Evolutionary conservation across 306 rosid genomes (phyloP), one percentile per base, ranked within the genome.

Genomic region (Hippophae tibetana): DNA sequence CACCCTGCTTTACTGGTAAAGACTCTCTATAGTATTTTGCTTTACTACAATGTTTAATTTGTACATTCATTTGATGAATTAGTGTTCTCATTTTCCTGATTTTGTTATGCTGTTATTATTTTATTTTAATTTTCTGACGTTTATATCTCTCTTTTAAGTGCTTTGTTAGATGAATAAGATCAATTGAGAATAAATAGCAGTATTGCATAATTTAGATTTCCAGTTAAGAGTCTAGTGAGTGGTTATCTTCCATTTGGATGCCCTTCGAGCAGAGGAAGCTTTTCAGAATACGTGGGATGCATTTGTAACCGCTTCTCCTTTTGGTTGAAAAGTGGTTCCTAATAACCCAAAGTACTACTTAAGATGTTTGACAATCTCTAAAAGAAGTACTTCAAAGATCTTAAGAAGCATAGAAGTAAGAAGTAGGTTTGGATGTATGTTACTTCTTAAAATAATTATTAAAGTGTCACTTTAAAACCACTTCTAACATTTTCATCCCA

Each of bases 1-100:
- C 68, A 87, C 73, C 98, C 98, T 68, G 96, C 98, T 63, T 73
- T 90, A 47, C 72, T 87, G 95, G 98, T 90, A 73, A 43, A 68
- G 5, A 67, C 10, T n/a, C 25, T 10, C 38, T 48, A 23, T 44
- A 8, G 47, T 42, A 26, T 63, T 23, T 11, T n/a, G 49, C 46
- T 49, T 31, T 5, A 10, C 27, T 61, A 48, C 41, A 14, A 53
- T 53, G 9, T 53, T 53, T 11, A 12, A 3, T 49, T n/a, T 49
- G 7, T 49, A 13, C 14, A 12, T 49, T 13, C 2, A 13, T 12
- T n/a, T 49, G 14, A 13, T 49, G 6, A 49, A 13, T 49, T 49
- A 49, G 12, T 12, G 14, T 49, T 49, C 25, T 49, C 25, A 12
- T 49, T 49, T 49, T 49, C 53, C 12, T 49, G 53, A 49, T 12